These are phyloP conservation scores for Colletotrichum eremochloae DNA, from an alignment of 2,329 filamentous ascomycete genomes.

Conservation along the genomic window DNA sequence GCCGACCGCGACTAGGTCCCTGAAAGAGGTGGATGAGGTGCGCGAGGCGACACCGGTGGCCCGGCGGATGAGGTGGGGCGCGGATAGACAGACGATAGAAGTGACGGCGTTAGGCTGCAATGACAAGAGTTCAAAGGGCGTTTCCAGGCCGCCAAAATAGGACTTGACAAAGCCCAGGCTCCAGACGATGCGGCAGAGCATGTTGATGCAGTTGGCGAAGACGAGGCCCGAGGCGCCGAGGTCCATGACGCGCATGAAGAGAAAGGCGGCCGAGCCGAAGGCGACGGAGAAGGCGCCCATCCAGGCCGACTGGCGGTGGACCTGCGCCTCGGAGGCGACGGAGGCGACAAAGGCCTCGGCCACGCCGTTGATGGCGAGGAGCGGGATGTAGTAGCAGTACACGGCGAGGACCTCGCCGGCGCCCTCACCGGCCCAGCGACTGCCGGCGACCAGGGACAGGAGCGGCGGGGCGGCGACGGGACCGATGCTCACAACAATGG, in stretches of 20 bases:
- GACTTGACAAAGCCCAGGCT: constrained; percentile 77
- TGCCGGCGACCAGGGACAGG: constrained; percentile 81
- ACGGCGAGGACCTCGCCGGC: constrained; percentile 80
- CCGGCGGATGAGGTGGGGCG: constrained; percentile 57
- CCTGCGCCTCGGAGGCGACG: constrained; percentile 80
- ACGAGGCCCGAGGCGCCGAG: constrained; percentile 87
- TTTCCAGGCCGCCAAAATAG: constrained; percentile 69
- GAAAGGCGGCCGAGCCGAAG: constrained; percentile 81
- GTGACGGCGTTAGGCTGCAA: constrained; percentile 60
- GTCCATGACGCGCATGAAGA: constrained; percentile 77
- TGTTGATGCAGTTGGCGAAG: constrained; percentile 89
- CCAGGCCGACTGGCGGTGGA: constrained; percentile 83
- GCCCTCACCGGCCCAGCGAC: constrained; percentile 79
- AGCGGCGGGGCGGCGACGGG: constrained; percentile 81
- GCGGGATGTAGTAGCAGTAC: constrained; percentile 94
- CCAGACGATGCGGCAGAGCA: constrained; percentile 87
- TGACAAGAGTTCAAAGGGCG: constrained; percentile 55
- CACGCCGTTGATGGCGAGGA: constrained; percentile 92
- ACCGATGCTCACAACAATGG: constrained; percentile 77
- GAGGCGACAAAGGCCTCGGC: constrained; percentile 93
- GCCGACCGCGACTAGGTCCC: constrained; percentile 62
- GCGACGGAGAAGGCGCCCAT: constrained; percentile 85
- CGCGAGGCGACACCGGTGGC: constrained; percentile 31
- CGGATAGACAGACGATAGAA: constrained; percentile 58
- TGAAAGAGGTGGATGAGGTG: constrained; percentile 43